Base-by-base conservation (phyloP, 768 basidiomycete genomes). In the Paxillus involutus region DNA sequence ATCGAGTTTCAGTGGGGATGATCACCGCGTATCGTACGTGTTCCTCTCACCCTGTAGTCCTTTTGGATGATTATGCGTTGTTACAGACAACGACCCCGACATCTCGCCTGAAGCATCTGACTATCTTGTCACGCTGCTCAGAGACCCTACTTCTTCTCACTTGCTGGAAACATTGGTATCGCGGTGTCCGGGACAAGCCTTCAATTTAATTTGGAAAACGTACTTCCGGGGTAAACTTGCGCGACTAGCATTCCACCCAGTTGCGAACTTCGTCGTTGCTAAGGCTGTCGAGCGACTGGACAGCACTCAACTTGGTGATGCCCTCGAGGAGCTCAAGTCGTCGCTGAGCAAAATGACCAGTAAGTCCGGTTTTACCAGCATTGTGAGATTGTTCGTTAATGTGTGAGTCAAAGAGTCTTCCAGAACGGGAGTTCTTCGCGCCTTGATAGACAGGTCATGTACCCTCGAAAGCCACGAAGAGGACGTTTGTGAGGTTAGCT, bases 221-320 rank as follows among this genome's bases (percentile, higher is more conserved):
- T 95, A 97, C 71, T 88, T 98, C 66, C 69, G 73, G 42, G 84
- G 84, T n/a, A 85, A 86, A 57, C 74, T 97, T 36, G 71, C 79
- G 3, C 81, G 87, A 52, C 75, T 97, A 29, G 85, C 89, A 16
- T 75, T 80, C 17, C 96, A 99, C 69, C 93, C 95, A 3, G 89
- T 95, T 2, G 94, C 91, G 12, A 99, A 98, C 65, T 99, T 94
- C 62, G 94, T 98, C 19, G 77, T 94, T 5, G 88, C 94, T 0
- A 88, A 85, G 67, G 89, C 87, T 0, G 59, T 95, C 26, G 82
- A 83, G 47, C 77, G 91, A 44, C 67, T 85, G 12, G 74, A 80
- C n/a, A 74, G 70, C 16, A 71, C 73, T 4, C 83, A 89, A 56
- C 65, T 98, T 33, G 67, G 68, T 1, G 75, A 72, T 6, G 76